Evolutionary conservation across 768 basidiomycete species (phyloP), one percentile per base, ranked within the genome.

Genomic region (Boletus speciosus): DNA sequence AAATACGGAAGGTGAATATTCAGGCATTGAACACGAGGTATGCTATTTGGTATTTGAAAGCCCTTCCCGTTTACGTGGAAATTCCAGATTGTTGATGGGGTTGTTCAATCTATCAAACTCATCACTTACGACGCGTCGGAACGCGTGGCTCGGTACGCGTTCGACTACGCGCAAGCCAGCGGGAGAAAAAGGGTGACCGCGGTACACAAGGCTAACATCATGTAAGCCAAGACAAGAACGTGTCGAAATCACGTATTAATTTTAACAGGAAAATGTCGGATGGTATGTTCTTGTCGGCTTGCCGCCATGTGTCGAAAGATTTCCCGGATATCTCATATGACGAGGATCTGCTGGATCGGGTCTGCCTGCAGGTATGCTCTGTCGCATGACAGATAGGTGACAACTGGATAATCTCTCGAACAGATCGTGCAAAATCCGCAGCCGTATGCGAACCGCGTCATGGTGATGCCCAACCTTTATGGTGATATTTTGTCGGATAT

Each of bases 381-480:
- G 23, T 27, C 38, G 47, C 43, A 34, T 12, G 29, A 34, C 35
- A 6, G 42, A n/a, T 40, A 49, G 12, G n/a, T 25, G 47, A 25
- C 34, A 14, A 27, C 21, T 4, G 39, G 32, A 12, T 42, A n/a
- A 63, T 41, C n/a, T 15, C 8, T 47, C 9, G 16, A 37, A 40
- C 62, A 93, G 86, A 81, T 98, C 65, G 91, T 93, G 32, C 89
- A 91, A 69, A 95, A 99, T 74, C 97, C 97, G 23, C 78, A 73
- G 63, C 97, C 97, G 7, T 99, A 85, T 76, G 81, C 91, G 36
- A 94, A 97, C 75, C 88, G 93, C 47, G 96, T 99, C 59, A 98
- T 99, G 96, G 97, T 99, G 61, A 98, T 98, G 95, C 97, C 97
- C 50, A 99, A 99, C 78, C 76, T 99, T 57, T 95, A 92, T 64